phyloP scores from a whole-genome alignment of 345 rosid species.

The Populus euphratica region DNA sequence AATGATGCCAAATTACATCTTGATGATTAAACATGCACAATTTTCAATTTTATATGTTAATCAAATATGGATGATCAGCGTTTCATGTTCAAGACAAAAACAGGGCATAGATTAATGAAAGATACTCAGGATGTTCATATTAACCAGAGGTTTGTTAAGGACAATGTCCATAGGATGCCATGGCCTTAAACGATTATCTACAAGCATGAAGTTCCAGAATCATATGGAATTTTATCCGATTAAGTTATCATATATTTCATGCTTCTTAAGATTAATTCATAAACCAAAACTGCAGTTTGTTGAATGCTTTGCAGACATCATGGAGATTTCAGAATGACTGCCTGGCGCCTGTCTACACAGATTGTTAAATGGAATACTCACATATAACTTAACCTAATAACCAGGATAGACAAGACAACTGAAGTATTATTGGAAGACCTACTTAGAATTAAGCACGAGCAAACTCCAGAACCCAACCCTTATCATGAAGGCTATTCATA shows the following conservation, averaged over 20 bases:
- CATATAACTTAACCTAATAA: too few species aligned
- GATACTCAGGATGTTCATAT: not conserved
- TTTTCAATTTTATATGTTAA: not conserved
- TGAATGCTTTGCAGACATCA: not conserved
- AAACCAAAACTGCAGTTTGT: not conserved
- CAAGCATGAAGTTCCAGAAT: not conserved
- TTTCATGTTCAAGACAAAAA: not conserved
- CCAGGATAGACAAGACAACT: too few species aligned
- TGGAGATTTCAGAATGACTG: not conserved
- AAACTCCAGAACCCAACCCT: not conserved
- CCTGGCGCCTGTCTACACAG: not conserved
- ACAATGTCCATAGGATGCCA: not conserved
- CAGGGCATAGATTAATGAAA: not conserved
- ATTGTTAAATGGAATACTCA: not conserved
- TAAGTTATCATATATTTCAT: not conserved
- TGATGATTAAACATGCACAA: not conserved
- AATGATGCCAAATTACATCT: not conserved
- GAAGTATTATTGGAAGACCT: not conserved
- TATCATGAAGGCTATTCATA: not conserved
- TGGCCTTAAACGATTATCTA: not conserved
- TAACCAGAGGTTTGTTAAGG: not conserved
- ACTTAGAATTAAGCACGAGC: not conserved
- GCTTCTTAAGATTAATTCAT: not conserved
- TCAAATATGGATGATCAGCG: not conserved
- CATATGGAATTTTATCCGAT: not conserved